Conservation (phyloP, 2,329 filamentous ascomycete species). For the Pseudocercospora cruenta region DNA sequence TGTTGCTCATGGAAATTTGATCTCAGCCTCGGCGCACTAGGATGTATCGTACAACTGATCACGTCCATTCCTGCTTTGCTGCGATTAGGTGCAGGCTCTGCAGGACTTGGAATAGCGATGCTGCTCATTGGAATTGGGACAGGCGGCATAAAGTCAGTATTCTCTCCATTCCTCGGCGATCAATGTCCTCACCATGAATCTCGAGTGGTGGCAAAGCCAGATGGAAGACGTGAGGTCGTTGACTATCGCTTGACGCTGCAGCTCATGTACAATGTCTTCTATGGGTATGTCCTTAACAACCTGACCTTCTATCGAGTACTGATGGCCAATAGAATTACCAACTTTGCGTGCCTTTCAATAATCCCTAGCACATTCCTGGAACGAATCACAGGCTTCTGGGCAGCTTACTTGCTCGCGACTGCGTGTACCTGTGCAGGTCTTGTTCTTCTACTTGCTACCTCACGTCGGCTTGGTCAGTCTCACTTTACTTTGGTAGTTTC, state of each 20-base stretch:
- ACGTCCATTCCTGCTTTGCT: constrained; percentile 9
- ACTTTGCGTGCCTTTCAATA: constrained; percentile 17
- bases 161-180: constrained; percentile 15
- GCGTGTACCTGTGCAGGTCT: neutral
- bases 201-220: neutral
- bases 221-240: neutral
- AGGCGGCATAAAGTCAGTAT: constrained; percentile 12
- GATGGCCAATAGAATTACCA: constrained; percentile 13
- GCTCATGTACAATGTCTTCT: constrained; percentile 22
- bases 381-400: constrained; percentile 16
- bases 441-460: neutral
- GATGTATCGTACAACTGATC: constrained; percentile 17
- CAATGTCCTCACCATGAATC: constrained; percentile 1
- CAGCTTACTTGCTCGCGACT: constrained; percentile 16
- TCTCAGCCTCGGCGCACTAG: constrained; percentile 6
- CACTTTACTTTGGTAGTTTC: neutral
- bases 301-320: neutral
- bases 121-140: constrained; percentile 14
- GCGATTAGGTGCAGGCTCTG: neutral
- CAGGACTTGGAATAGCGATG: constrained; percentile 12
- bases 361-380: constrained; percentile 18
- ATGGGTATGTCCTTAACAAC: constrained; percentile 8
- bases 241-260: constrained; percentile 20
- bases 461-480: neutral
- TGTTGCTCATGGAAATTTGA: neutral